Percentiles rank a stretch among this genome's conserved stretches.
Evolutionary conservation across 139 green algal species (phyloP).

Genomic region (Chlamydomonas applanata): DNA sequence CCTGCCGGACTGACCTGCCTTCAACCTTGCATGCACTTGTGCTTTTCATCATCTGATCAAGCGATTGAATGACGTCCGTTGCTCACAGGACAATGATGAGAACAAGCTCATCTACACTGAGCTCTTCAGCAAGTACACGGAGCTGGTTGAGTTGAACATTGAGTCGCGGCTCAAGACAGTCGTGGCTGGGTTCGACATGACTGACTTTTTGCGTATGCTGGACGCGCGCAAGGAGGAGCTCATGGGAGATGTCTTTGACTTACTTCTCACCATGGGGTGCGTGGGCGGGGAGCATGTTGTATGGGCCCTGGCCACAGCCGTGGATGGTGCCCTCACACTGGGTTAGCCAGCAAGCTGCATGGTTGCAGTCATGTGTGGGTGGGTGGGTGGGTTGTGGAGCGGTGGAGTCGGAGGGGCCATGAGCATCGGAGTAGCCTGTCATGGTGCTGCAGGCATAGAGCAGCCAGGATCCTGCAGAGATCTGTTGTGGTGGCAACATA

Average conservation of each 20-base stretch:
- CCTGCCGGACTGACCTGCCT: not conserved
- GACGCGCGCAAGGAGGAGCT: conserved; percentile 40
- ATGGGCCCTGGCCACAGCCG: no score
- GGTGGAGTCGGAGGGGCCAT: no score
- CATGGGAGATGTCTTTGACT: conserved; percentile 51
- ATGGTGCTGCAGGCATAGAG: no score
- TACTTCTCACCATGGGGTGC: conserved; percentile 40
- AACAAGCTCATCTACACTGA: conserved; percentile 53
- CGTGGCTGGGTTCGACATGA: conserved; percentile 41
- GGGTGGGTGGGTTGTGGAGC: no score
- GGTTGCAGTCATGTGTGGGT: no score
- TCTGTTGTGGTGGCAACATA: no score
- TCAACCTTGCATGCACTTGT: not conserved
- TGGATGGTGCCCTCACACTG: no score
- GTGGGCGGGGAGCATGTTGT: no score
- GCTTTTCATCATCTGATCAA: not conserved
- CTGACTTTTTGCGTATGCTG: conserved; percentile 33
- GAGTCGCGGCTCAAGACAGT: conserved; percentile 17
- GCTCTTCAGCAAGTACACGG: conserved; percentile 32
- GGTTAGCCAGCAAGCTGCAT: no score
- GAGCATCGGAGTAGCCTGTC: no score
- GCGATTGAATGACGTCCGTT: not conserved
- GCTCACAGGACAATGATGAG: conserved; percentile 44
- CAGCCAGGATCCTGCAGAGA: no score
- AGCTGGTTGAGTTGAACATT: conserved; percentile 38